Evolutionary conservation across 306 rosid genomes (phyloP), one percentile per base, ranked within the genome.

Genomic region (Quercus aquifolioides): DNA sequence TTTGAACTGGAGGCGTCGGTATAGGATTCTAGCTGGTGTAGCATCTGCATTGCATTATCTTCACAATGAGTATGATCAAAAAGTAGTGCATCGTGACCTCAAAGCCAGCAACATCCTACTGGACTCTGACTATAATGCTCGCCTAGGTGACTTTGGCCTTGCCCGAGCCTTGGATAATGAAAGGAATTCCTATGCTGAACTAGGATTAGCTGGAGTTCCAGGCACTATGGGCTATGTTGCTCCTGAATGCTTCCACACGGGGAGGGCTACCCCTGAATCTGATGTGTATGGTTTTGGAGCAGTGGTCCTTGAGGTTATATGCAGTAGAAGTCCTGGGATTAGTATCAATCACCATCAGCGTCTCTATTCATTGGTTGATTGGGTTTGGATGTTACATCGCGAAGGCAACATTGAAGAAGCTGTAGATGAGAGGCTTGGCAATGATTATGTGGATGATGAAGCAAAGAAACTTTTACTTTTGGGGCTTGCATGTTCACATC

Each of bases 171-270:
- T 86, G 77, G 91, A 88, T 4, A 77, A 80, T 15, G 88, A 86
- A 64, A 81, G 86, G 63, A 88, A 84, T 75, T 88, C 91, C 0
- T 86, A 84, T 69, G 89, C 89, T 13, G 91, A 88, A 68, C 79
- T 86, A 18, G 81, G 76, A 46, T 18, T 59, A 69, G 69, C 81
- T 9, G 86, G 89, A 65, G 84, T 88, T 18, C 71, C 85, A 0
- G 89, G 91, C 74, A 88, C 91, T 28, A 75, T 84, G 73, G 91
- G 91, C 20, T 86, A 88, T 59, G 91, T 86, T 43, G 89, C 89
- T 54, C 89, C 88, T 0, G 91, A 88, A 73, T 86, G 91, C 80
- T 88, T 88, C 83, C 91, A 88, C 71, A 83, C 85, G 12, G 89
- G 91, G 11, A 84, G 56, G 75, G 89, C 89, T 21, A 76, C 89